These are phyloP conservation scores for Leersia perrieri DNA, from an alignment of 176 grass and related monocot species.

Conservation along the genomic window DNA sequence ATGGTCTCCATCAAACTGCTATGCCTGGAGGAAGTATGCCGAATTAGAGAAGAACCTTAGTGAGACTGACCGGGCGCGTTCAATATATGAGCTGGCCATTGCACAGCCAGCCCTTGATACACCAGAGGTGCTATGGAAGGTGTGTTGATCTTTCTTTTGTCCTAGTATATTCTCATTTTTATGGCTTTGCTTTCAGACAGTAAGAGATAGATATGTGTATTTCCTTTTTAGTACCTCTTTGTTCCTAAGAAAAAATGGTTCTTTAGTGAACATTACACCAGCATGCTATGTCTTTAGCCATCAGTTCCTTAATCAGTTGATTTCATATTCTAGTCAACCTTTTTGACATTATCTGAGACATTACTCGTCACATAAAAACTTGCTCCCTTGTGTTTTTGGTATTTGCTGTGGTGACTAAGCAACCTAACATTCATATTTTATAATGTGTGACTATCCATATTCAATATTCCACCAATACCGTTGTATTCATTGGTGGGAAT, in stretches of 20 bases:
- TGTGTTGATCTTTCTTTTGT: slow-evolving; percentile 16
- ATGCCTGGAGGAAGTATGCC: slow-evolving; percentile 89
- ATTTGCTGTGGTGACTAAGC: not conserved
- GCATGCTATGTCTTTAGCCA: not conserved
- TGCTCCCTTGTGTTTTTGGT: not conserved
- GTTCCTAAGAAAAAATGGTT: not conserved
- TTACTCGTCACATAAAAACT: not conserved
- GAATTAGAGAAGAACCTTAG: slow-evolving; percentile 75
- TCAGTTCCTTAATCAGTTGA: not conserved
- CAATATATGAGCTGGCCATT: slow-evolving; percentile 84
- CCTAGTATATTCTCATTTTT: not conserved
- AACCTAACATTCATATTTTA: not conserved
- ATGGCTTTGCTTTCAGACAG: slow-evolving; percentile 3
- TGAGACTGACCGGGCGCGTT: slow-evolving; percentile 77
- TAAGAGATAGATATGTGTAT: not conserved
- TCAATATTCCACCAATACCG: not conserved
- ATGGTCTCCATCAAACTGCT: slow-evolving; percentile 74
- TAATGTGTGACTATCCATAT: not conserved
- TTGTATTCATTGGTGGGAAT: not conserved
- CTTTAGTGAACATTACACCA: not conserved
- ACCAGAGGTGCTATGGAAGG: slow-evolving; percentile 84
- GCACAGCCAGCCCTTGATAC: slow-evolving; percentile 79
- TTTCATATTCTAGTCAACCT: not conserved
- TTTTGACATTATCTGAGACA: not conserved
- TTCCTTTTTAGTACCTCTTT: slow-evolving; percentile 4